phyloP scores from a whole-genome alignment of 495 filamentous ascomycete species.

The Tuber melanosporum region DNA sequence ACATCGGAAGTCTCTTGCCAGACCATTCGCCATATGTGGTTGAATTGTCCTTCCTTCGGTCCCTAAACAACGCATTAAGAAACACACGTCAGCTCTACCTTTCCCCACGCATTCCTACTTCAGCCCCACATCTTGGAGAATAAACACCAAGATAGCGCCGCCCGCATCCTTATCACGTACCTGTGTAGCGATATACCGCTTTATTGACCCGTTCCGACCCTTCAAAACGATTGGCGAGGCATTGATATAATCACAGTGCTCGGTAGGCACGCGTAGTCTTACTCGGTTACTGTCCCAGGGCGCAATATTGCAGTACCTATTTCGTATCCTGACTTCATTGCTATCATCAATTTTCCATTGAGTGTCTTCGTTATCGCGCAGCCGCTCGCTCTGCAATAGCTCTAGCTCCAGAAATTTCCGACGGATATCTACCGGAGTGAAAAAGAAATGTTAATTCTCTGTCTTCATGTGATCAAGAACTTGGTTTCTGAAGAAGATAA shows the following conservation, averaged over 20 bases:
- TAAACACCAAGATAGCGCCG: not conserved
- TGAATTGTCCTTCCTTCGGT: conserved; percentile 62
- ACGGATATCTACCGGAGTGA: conserved; percentile 28
- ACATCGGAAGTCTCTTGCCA: conserved; percentile 73
- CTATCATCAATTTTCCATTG: conserved; percentile 35
- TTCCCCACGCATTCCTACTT: conserved; percentile 2
- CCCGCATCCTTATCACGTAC: conserved; percentile 44
- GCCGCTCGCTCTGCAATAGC: conserved; percentile 36
- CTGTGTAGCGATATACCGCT: conserved; percentile 63
- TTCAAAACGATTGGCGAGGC: conserved; percentile 75
- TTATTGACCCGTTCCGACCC: conserved; percentile 50
- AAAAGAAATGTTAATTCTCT: conserved; percentile 12
- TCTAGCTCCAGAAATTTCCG: conserved; percentile 37
- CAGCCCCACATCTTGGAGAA: not conserved
- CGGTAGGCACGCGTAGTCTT: conserved; percentile 71
- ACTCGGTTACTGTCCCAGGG: conserved; percentile 82
- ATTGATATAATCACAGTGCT: conserved; percentile 87
- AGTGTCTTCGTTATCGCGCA: conserved; percentile 30
- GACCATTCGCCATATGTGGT: conserved; percentile 94
- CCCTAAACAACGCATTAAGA: conserved; percentile 53
- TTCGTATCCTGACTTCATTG: conserved; percentile 34
- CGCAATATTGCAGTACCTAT: conserved; percentile 80
- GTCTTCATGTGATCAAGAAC: not conserved
- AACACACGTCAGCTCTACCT: conserved; percentile 16
- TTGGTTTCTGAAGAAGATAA: not conserved